Evolutionary conservation across 306 rosid genomes (phyloP).

Genomic region (Vigna unguiculata): DNA sequence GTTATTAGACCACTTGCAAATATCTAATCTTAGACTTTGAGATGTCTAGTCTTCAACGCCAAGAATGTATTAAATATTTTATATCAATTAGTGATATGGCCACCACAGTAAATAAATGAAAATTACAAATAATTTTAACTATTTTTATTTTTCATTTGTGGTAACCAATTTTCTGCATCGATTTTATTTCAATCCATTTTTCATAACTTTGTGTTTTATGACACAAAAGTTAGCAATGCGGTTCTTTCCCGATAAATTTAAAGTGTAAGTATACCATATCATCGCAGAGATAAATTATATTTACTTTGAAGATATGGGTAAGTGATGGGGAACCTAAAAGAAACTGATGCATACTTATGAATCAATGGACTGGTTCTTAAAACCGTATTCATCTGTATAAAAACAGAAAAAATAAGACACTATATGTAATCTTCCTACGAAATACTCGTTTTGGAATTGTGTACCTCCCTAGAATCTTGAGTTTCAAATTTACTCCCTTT

Average conservation of each 20-base stretch:
- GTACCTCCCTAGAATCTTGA: not conserved
- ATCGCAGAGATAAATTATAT: slow-evolving; percentile 16
- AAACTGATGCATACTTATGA: not conserved
- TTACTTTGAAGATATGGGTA: not conserved
- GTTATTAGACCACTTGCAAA: no score
- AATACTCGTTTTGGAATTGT: not conserved
- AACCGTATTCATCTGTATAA: not conserved
- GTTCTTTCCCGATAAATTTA: not conserved
- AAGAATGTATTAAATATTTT: no score
- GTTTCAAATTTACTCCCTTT: not conserved
- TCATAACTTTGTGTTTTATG: not conserved
- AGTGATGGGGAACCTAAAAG: not conserved
- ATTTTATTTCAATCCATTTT: not conserved
- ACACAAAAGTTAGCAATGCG: slow-evolving; percentile 4
- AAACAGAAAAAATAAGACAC: slow-evolving; percentile 2
- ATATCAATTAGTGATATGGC: no score
- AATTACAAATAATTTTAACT: not conserved
- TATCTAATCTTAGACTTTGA: no score
- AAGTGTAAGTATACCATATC: not conserved
- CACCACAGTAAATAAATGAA: no score
- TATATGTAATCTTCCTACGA: not conserved
- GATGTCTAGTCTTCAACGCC: no score
- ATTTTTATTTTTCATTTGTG: not conserved
- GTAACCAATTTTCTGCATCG: not conserved
- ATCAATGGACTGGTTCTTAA: slow-evolving; percentile 2